Evolutionary conservation across 129 eudicot species (phyloP).

Genomic region (Centaurea solstitialis): DNA sequence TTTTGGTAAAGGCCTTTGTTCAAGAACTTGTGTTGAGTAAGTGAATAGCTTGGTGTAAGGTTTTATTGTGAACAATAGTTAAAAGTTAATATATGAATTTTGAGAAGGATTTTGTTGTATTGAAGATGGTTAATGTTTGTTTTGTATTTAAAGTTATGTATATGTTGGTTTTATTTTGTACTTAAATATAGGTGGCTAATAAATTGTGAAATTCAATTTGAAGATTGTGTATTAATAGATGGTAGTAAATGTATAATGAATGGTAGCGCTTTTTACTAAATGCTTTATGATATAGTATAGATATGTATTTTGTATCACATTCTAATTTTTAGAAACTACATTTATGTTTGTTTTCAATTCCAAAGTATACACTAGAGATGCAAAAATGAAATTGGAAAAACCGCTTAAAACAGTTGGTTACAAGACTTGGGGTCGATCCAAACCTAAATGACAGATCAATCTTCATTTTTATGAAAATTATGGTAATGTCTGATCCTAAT

Average conservation of each 20-base stretch:
- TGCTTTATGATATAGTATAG: neutral
- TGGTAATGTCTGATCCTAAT: too few species aligned
- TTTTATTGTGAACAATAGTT: too few species aligned
- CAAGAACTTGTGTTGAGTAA: neutral
- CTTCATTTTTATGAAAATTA: neutral
- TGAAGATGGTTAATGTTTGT: neutral
- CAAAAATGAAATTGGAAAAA: neutral
- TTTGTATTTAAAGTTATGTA: neutral
- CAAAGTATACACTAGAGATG: neutral
- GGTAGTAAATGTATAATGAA: too few species aligned
- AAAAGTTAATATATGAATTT: neutral
- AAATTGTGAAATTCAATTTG: neutral
- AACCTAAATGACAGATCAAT: neutral
- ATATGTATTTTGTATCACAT: too few species aligned
- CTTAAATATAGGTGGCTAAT: neutral
- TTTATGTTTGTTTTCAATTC: too few species aligned
- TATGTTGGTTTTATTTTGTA: neutral
- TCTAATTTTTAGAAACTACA: too few species aligned
- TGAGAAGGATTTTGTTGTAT: neutral
- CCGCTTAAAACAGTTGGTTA: neutral
- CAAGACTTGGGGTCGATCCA: neutral
- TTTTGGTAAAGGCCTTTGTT: too few species aligned
- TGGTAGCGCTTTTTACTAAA: neutral
- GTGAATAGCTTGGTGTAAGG: neutral
- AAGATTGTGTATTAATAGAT: neutral